phyloP scores from a whole-genome alignment of 2,329 filamentous ascomycete species.

The Stemphylium beticola region DNA sequence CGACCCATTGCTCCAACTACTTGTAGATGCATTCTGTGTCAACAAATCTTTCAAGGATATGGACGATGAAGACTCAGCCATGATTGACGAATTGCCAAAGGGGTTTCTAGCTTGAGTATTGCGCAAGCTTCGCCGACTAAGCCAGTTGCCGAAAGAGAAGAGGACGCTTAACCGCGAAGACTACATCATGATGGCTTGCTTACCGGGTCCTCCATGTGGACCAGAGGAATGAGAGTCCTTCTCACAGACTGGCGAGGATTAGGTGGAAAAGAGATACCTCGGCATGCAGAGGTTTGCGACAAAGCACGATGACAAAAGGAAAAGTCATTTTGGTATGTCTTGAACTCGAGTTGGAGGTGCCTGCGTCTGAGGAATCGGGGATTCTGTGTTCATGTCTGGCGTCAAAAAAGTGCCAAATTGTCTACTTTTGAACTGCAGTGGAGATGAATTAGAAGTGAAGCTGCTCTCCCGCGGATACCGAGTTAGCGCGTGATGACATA shows the following conservation, averaged over 20 bases:
- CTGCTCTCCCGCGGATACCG: not conserved
- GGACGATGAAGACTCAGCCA: not conserved
- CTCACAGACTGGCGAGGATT: not conserved
- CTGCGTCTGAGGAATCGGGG: not conserved
- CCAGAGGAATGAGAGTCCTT: not conserved
- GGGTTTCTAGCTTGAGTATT: not conserved
- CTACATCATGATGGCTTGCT: not conserved
- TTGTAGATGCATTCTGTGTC: not conserved
- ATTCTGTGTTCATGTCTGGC: not conserved
- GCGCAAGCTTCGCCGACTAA: not conserved
- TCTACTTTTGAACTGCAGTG: not conserved
- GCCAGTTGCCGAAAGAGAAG: not conserved
- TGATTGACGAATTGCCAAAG: not conserved
- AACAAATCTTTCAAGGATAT: not conserved
- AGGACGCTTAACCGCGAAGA: not conserved
- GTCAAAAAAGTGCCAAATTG: not conserved
- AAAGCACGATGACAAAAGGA: not conserved
- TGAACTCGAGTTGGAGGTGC: not conserved
- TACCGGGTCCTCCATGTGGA: not conserved
- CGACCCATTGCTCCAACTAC: not conserved
- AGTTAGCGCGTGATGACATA: slow-evolving; percentile 11
- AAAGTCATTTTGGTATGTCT: not conserved
- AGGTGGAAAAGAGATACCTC: not conserved
- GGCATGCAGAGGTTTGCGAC: not conserved
- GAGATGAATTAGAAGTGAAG: not conserved